These are phyloP conservation scores for Marchantia polymorpha DNA, from an alignment of 225 moss, liverwort and hornwort genomes.

Conservation along the genomic window DNA sequence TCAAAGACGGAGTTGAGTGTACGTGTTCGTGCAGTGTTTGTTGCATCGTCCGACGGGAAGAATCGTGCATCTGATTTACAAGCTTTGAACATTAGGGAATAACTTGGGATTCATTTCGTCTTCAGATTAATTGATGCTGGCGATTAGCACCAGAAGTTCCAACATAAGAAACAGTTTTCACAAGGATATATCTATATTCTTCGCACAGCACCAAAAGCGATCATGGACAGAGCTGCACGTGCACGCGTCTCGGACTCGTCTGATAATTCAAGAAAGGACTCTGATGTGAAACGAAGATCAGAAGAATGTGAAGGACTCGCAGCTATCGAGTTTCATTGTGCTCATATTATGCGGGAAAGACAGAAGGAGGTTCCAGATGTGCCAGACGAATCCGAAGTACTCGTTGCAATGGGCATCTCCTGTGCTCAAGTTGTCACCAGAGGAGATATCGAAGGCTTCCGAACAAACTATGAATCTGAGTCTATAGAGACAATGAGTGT, in stretches of 20 bases:
- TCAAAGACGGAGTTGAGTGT: no score
- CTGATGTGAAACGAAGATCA: not conserved
- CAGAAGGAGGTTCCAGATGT: not conserved
- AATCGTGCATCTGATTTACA: no score
- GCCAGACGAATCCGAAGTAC: slow-evolving; percentile 15
- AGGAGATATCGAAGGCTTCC: no score
- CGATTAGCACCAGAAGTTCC: no score
- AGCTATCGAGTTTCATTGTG: not conserved
- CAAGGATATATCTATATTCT: no score
- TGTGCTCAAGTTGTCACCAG: not conserved
- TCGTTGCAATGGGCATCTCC: slow-evolving; percentile 8
- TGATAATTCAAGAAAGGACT: not conserved
- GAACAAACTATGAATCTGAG: not conserved
- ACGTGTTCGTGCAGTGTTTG: no score
- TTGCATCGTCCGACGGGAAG: no score
- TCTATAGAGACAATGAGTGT: slow-evolving; percentile 8
- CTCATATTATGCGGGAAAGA: not conserved
- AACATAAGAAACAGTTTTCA: no score
- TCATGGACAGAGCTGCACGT: not conserved
- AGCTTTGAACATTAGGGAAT: no score
- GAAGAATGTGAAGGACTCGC: not conserved
- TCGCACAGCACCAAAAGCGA: no score
- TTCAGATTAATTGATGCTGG: no score
- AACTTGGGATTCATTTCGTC: no score
- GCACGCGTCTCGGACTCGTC: not conserved